A percentile compares a stretch with the other conserved stretches of the same genome.
phyloP scores from a whole-genome alignment of 129 eudicot species.

The Lactuca sativa region DNA sequence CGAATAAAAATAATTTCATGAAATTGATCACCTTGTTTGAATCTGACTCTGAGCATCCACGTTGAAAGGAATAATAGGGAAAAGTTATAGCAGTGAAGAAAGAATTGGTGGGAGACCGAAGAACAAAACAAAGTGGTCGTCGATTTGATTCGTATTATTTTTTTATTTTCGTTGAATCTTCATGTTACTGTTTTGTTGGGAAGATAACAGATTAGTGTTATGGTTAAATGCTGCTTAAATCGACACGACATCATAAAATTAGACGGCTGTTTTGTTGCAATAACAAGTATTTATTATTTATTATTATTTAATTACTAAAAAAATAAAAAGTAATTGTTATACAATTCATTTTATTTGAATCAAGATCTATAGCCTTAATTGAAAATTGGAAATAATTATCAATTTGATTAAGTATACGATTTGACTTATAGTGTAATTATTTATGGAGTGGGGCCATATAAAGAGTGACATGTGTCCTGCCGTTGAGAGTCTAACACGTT shows the following conservation, averaged over 20 bases:
- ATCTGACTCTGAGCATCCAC: conserved; percentile 30
- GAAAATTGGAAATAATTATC: background rate
- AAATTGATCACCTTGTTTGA: conserved; percentile 35
- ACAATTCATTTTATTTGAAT: background rate
- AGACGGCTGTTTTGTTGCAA: conserved; percentile 36
- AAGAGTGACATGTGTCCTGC: background rate
- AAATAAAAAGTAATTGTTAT: background rate
- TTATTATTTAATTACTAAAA: background rate
- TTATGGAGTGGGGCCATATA: background rate
- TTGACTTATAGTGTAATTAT: background rate
- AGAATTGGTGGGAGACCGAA: conserved; percentile 12
- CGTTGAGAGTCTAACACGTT: background rate
- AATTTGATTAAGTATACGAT: background rate
- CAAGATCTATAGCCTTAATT: background rate
- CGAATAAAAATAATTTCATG: conserved; percentile 1
- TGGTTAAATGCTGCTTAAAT: conserved; percentile 27
- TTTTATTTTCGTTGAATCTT: conserved; percentile 26
- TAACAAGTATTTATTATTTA: background rate
- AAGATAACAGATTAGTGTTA: conserved; percentile 10
- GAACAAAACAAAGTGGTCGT: conserved; percentile 17
- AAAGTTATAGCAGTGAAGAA: conserved; percentile 19
- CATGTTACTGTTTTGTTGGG: conserved; percentile 30
- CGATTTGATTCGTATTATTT: conserved; percentile 24
- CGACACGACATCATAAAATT: conserved; percentile 32
- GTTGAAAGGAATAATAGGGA: conserved; percentile 16